phyloP scores from a whole-genome alignment of 2,329 filamentous ascomycete species.

The Epichloe gansuensis region DNA sequence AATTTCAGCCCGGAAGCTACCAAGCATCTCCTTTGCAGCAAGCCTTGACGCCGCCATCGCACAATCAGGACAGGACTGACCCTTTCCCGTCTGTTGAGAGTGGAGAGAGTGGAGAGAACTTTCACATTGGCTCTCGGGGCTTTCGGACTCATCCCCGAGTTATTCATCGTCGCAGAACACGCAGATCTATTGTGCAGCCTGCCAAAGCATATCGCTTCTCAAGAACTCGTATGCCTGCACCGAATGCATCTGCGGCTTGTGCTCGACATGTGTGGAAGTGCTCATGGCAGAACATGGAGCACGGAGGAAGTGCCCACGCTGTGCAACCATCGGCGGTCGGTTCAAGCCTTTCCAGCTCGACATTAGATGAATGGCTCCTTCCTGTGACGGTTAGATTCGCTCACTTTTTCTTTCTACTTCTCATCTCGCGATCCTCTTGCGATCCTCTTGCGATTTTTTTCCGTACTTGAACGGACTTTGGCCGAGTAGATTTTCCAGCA shows the following conservation, averaged over 20 bases:
- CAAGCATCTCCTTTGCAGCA: conserved; percentile 86
- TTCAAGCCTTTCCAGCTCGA: conserved; percentile 82
- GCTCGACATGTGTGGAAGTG: conserved; percentile 74
- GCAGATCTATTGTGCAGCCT: conserved; percentile 88
- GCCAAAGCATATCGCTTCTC: conserved; percentile 62
- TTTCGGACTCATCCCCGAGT: conserved; percentile 59
- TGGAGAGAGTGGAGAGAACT: conserved; percentile 58
- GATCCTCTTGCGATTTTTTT: background rate
- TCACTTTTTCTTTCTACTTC: background rate
- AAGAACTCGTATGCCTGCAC: conserved; percentile 87
- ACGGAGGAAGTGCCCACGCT: conserved; percentile 65
- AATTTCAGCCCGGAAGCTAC: conserved; percentile 54
- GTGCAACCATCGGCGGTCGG: conserved; percentile 63
- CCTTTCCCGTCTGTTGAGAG: conserved; percentile 86
- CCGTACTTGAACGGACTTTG: background rate
- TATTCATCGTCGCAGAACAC: conserved; percentile 63
- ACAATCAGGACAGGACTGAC: conserved; percentile 54
- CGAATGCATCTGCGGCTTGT: conserved; percentile 90
- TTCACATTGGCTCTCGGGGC: conserved; percentile 53
- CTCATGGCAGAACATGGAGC: conserved; percentile 66
- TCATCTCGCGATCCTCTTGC: background rate
- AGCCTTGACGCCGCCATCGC: conserved; percentile 72
- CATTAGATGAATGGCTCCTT: conserved; percentile 28
- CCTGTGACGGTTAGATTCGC: conserved; percentile 5
- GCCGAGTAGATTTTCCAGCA: background rate